These are phyloP conservation scores for Populus euphratica DNA, from an alignment of 345 rosid species.

Conservation along the genomic window DNA sequence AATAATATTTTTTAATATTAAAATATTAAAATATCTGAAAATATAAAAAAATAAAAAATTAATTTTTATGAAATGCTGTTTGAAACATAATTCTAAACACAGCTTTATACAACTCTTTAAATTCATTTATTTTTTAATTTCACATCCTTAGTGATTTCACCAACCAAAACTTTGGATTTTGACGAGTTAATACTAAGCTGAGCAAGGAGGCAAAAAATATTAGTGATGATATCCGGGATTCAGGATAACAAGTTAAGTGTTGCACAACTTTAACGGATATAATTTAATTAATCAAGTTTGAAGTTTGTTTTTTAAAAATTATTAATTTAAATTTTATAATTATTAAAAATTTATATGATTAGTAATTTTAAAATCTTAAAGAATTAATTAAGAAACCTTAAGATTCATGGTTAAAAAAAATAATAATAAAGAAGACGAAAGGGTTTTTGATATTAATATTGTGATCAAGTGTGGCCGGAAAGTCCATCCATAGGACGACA, in stretches of 20 bases:
- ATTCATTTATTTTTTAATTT: too few relatives aligned
- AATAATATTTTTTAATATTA: too few relatives aligned
- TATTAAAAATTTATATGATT: rapidly evolving
- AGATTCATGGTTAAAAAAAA: neutral
- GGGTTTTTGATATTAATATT: neutral
- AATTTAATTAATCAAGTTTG: rapidly evolving
- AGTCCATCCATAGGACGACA: neutral
- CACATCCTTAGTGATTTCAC: neutral
- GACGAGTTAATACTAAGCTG: neutral
- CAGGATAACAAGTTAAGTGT: too few relatives aligned
- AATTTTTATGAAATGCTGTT: too few relatives aligned
- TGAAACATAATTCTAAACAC: too few relatives aligned
- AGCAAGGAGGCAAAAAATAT: too few relatives aligned
- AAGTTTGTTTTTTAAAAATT: rapidly evolving
- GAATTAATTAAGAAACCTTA: rapidly evolving
- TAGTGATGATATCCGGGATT: too few relatives aligned
- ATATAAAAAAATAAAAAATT: too few relatives aligned
- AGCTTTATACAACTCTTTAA: neutral
- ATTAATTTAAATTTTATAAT: too few relatives aligned
- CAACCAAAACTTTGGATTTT: neutral
- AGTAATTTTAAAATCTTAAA: rapidly evolving
- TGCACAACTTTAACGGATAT: too few relatives aligned
- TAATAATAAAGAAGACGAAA: neutral
- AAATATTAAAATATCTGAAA: too few relatives aligned
- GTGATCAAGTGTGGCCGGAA: neutral